Conservation (phyloP, 169 alveolate species). For the Eimeria necatrix region DNA sequence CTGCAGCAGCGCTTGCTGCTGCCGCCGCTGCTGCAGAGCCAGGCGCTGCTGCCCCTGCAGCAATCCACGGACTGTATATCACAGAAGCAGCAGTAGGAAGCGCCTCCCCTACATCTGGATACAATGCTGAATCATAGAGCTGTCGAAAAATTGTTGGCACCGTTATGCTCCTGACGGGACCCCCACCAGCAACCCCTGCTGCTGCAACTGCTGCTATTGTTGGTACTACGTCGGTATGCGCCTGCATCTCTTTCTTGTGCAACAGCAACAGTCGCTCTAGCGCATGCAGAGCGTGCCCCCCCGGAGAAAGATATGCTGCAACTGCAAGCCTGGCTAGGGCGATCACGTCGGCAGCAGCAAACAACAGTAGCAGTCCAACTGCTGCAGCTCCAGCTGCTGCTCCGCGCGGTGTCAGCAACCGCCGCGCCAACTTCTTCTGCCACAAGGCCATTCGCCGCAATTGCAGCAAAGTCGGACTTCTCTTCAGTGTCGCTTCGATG, state of each 20-base stretch:
- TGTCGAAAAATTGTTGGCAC: neutral
- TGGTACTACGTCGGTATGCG: neutral
- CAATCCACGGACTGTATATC: conserved; percentile 10
- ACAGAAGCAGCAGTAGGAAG: conserved; percentile 18
- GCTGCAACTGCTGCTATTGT: neutral
- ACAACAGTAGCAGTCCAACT: neutral
- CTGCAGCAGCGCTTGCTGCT: conserved; percentile 27
- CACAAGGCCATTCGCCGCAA: neutral
- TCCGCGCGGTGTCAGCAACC: conserved; percentile 25
- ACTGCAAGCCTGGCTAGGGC: conserved; percentile 9
- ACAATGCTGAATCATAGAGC: neutral
- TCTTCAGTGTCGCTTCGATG: conserved; percentile 2
- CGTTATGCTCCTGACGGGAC: neutral
- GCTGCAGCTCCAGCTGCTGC: conserved; percentile 6
- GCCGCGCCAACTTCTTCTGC: conserved; percentile 28
- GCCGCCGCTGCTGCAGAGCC: conserved; percentile 50
- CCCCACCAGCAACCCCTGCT: neutral
- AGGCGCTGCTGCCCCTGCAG: conserved; percentile 57
- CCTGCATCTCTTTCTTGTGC: neutral
- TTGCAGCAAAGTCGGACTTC: neutral
- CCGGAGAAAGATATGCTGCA: conserved; percentile 13
- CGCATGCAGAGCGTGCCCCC: conserved; percentile 45
- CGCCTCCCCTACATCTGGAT: neutral
- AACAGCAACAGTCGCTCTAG: conserved; percentile 49
- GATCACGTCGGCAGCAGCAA: neutral